Percentiles rank a stretch among this genome's conserved stretches.
These are phyloP conservation scores for Tulasnella sp. DNA, from an alignment of 768 basidiomycete species.

Conservation along the genomic window DNA sequence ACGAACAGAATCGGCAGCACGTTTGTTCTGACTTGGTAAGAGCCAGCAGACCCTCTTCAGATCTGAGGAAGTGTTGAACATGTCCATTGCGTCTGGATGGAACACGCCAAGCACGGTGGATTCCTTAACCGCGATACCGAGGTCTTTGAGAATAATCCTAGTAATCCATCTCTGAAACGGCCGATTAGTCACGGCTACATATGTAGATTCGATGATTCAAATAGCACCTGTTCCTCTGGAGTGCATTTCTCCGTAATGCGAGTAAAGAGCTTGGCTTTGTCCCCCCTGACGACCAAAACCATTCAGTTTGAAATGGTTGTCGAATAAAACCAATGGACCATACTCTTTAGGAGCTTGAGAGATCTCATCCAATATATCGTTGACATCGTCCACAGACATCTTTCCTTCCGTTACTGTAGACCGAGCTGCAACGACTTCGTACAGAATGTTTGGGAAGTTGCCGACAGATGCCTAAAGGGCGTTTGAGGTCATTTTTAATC, in stretches of 20 bases:
- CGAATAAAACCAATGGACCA: slow-evolving; percentile 17
- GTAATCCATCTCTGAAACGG: slow-evolving; percentile 70
- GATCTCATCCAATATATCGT: slow-evolving; percentile 68
- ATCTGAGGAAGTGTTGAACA: slow-evolving; percentile 96
- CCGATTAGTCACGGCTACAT: not conserved
- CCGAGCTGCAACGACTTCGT: slow-evolving; percentile 74
- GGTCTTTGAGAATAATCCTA: slow-evolving; percentile 92
- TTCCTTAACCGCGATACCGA: slow-evolving; percentile 88
- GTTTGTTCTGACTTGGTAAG: slow-evolving; percentile 60
- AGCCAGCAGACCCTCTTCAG: slow-evolving; percentile 88
- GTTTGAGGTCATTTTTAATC: not conserved
- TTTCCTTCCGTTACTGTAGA: slow-evolving; percentile 68
- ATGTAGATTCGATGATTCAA: not conserved
- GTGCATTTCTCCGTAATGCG: slow-evolving; percentile 52
- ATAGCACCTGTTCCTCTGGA: slow-evolving; percentile 55
- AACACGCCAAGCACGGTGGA: slow-evolving; percentile 84
- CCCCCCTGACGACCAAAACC: slow-evolving; percentile 38
- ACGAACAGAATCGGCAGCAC: slow-evolving; percentile 28
- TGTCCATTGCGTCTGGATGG: slow-evolving; percentile 86
- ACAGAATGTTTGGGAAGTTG: slow-evolving; percentile 79
- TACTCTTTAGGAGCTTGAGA: slow-evolving; percentile 67
- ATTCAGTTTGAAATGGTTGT: slow-evolving; percentile 12
- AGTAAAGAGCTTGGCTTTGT: slow-evolving; percentile 65
- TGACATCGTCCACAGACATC: slow-evolving; percentile 66
- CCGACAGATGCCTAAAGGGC: slow-evolving; percentile 52